Percentiles rank a stretch among this genome's conserved stretches.
These are phyloP conservation scores for Alternaria metachromatica DNA, from an alignment of 2,329 filamentous ascomycete species.

Conservation along the genomic window DNA sequence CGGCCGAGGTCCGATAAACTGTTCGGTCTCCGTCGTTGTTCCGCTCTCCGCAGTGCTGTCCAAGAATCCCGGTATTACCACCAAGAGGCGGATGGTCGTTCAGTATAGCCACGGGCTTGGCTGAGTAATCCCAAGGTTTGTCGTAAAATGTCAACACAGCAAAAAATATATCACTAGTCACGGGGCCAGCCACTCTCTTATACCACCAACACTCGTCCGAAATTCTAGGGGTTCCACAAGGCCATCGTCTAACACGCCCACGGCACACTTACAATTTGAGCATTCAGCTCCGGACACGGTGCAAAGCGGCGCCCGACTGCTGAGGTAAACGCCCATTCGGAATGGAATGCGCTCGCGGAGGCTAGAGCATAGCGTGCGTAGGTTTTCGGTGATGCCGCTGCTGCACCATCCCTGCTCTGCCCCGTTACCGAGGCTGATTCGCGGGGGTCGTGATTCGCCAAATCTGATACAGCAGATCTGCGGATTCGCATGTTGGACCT, in stretches of 20 bases:
- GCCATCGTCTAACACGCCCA: neutral
- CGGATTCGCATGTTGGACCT: conserved; percentile 2
- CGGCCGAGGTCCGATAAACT: neutral
- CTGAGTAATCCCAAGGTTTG: neutral
- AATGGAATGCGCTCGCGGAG: neutral
- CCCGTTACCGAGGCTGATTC: neutral
- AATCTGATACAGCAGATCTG: neutral
- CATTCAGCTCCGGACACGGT: conserved; percentile 7
- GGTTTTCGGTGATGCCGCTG: conserved; percentile 9
- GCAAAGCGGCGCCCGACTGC: neutral
- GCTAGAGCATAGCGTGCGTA: neutral
- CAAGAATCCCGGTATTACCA: neutral
- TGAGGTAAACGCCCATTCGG: neutral
- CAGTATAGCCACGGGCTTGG: neutral
- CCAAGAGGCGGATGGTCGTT: neutral
- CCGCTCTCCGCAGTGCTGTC: neutral
- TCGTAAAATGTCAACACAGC: neutral
- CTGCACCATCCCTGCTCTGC: neutral
- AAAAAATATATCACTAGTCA: neutral
- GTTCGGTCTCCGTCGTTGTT: neutral
- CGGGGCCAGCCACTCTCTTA: neutral
- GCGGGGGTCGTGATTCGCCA: neutral
- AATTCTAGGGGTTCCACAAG: neutral
- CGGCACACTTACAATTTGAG: conserved; percentile 2
- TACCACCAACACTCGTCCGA: neutral